phyloP scores from a whole-genome alignment of 306 rosid genomes.

The Medicago lupulina region DNA sequence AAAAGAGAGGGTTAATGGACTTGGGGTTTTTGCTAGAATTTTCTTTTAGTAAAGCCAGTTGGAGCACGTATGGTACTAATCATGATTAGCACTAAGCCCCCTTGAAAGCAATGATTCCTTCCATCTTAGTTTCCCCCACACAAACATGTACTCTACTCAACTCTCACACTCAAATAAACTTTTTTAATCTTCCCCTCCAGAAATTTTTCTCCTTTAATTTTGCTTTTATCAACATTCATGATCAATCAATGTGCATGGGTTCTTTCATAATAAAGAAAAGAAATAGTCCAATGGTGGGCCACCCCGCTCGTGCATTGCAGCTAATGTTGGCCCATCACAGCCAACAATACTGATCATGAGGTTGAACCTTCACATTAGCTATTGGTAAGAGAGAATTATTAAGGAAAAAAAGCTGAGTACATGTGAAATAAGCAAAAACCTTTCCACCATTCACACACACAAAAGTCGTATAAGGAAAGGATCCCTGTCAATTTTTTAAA shows the following conservation, averaged over 20 bases:
- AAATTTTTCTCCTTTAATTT: neutral
- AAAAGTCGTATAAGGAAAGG: slow-evolving; percentile 42
- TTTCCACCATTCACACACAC: slow-evolving; percentile 49
- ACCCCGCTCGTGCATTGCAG: slow-evolving; percentile 83
- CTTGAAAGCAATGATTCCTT: slow-evolving; percentile 67
- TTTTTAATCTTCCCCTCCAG: slow-evolving; percentile 21
- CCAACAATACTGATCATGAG: slow-evolving; percentile 45
- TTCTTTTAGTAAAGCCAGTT: slow-evolving; percentile 64
- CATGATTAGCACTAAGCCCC: slow-evolving; percentile 84
- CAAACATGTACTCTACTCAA: slow-evolving; percentile 35
- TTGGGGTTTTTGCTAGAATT: slow-evolving; percentile 27
- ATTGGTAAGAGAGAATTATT: slow-evolving; percentile 45
- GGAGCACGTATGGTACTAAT: slow-evolving; percentile 89
- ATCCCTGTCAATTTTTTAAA: neutral
- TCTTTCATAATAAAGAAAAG: slow-evolving; percentile 39
- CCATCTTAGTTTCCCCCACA: slow-evolving; percentile 63
- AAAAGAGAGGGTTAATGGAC: slow-evolving; percentile 1
- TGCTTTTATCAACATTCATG: slow-evolving; percentile 37
- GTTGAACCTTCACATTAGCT: slow-evolving; percentile 43
- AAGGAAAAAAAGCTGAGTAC: slow-evolving; percentile 30
- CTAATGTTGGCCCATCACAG: slow-evolving; percentile 59
- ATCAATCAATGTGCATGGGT: slow-evolving; percentile 49
- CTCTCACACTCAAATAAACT: slow-evolving; percentile 34
- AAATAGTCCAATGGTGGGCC: slow-evolving; percentile 57
- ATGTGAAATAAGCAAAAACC: slow-evolving; percentile 54